Evolutionary conservation across 768 basidiomycete genomes (phyloP), one percentile per base, ranked within the genome.

Genomic region (Leccinum ochraceum): DNA sequence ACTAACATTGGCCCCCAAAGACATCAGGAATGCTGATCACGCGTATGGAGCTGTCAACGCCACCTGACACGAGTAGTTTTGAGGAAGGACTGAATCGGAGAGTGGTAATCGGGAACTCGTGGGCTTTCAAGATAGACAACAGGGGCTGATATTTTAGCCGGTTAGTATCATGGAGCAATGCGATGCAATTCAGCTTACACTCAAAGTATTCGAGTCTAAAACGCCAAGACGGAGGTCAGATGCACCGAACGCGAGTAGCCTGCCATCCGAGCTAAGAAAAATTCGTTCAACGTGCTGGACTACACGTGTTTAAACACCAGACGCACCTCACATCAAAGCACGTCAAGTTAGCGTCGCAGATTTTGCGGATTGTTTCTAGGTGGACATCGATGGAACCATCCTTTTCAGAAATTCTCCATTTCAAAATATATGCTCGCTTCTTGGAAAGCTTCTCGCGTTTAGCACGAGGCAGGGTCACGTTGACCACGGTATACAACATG

Each of bases 91-190:
- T 96, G 80, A 99, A 99, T 60, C 84, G 84, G 58, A 99, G 75
- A 4, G 90, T 86, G 1, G 97, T 98, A 6, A 92, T 86, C 4
- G 97, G 92, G 73, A 98, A 94, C 61, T 95, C 94, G 74, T 98
- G 96, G 0, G 97, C 92, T 74, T 92, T 92, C 60, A 98, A 79
- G 62, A 99, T 97, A 20, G 87, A 87, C 32, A 93, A 75, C 13
- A 94, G 72, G 1, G 95, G 95, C 95, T 98, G n/a, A 66, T 22
- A 32, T 48, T 46, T 54, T 61, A 4, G 14, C 13, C 3, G 8
- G 26, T 69, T 17, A 61, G 50, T 46, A n/a, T 48, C 50, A 53
- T 26, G 16, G 13, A 24, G 28, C 16, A 55, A 28, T 17, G 26
- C 24, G 2, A 22, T 11, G 26, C 13, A 28, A 54, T 62, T 24